phyloP scores from a whole-genome alignment of 208 protist genomes.

The Herpetomonas tarakana region DNA sequence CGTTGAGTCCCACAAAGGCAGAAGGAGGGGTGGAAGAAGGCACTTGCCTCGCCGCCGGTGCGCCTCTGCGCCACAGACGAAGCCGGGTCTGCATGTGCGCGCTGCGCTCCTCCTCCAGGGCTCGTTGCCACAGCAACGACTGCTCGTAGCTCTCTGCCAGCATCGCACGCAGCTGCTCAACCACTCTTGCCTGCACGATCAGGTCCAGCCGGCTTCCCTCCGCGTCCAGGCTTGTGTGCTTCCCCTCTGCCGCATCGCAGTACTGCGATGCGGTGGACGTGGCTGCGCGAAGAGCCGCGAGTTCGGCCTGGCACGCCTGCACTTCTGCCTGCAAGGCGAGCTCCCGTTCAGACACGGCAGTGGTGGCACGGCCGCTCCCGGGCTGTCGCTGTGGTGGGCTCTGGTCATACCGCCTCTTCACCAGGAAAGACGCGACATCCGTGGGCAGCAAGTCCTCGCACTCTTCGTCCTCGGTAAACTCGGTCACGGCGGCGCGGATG shows the following conservation, averaged over 20 bases:
- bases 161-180: constrained; percentile 24
- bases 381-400: too few species aligned
- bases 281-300: neutral
- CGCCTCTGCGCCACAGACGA: constrained; percentile 5
- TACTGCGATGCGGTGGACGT: neutral
- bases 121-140: constrained; percentile 13
- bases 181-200: constrained; percentile 19
- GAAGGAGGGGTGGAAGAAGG: neutral
- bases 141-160: constrained; percentile 29
- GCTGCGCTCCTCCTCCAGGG: constrained; percentile 37
- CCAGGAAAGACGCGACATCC: neutral
- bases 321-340: neutral
- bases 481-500: neutral
- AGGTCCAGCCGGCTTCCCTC: constrained; percentile 14
- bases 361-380: too few species aligned
- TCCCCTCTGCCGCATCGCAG: neutral
- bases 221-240: neutral
- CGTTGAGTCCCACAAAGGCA: neutral
- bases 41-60: constrained; percentile 2
- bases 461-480: neutral
- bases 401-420: neutral
- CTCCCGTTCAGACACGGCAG: too few species aligned
- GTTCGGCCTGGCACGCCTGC: neutral
- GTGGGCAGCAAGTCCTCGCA: neutral
- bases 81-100: constrained; percentile 33